A percentile compares a stretch with the other conserved stretches of the same genome.
Evolutionary conservation across 352 stramenopile genomes (phyloP).

Genomic region (Globisporangium alternatum): DNA sequence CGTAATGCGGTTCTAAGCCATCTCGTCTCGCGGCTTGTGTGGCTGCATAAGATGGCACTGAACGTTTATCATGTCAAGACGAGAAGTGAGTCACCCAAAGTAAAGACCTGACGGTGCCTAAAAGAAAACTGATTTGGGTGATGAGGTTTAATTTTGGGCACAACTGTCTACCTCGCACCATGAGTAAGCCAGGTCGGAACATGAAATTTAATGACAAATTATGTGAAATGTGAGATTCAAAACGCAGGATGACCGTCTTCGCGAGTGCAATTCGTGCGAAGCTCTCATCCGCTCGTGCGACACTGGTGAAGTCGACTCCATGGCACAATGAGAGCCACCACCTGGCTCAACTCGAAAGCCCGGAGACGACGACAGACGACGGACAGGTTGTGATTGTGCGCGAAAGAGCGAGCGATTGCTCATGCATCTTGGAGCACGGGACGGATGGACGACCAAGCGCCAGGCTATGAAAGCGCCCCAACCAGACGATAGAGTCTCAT

Average conservation of each 20-base stretch:
- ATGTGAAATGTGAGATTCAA: not conserved
- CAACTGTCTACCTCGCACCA: not conserved
- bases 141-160: not conserved
- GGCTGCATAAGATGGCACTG: not conserved
- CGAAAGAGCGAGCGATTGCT: slow-evolving; percentile 3
- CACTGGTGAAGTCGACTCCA: not conserved
- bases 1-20: slow-evolving; percentile 1
- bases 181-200: not conserved
- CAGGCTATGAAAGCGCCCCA: slow-evolving; percentile 1
- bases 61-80: too few relatives aligned
- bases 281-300: not conserved
- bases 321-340: not conserved
- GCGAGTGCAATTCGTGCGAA: not conserved
- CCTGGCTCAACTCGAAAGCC: not conserved
- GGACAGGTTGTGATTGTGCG: not conserved
- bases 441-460: not conserved
- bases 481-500: slow-evolving; percentile 8
- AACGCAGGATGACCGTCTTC: too few relatives aligned
- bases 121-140: not conserved
- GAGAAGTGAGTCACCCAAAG: not conserved
- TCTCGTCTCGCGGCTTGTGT: not conserved
- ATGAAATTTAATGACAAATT: not conserved
- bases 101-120: not conserved
- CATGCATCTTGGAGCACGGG: not conserved
- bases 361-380: not conserved